Evolutionary conservation across 495 filamentous ascomycete genomes (phyloP), one percentile per base, ranked within the genome.

Genomic region (Talaromyces ruber): DNA sequence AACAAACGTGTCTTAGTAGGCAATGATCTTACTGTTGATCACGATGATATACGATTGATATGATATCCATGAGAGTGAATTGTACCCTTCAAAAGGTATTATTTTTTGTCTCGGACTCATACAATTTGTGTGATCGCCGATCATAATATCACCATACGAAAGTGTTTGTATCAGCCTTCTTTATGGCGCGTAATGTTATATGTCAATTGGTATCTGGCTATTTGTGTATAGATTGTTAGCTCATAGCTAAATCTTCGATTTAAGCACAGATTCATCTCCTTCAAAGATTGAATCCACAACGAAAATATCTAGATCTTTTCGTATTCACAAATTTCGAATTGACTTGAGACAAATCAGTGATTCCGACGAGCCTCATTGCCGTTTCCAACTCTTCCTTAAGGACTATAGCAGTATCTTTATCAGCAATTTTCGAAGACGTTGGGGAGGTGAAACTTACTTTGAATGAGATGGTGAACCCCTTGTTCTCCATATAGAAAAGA

Each of bases 321-420:
- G 88, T 90, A 66, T 88, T 87, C 37, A 88, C 64, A 52, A 87
- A 64, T 0, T 81, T 84, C 2, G 86, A 85, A 67, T 84, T 81
- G 7, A 83, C 79, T 73, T 88, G 77, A 7, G 80, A 76, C 7
- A 91, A 70, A 63, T 86, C 75, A 12, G 83, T 90, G 14, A 92
- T 79, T 3, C 87, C 89, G 60, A 83, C 81, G 75, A 90, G 80
- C 37, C 82, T 78, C 86, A 91, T 90, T 6, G 87, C 83, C 3
- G 85, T 87, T 62, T 84, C 79, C 37, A 91, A 71, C 66, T 92
- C 89, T 63, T 90, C 87, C 62, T 82, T 81, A 26, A 92, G 65
- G n/a, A 90, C 86, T 87, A 63, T 55, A 32, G 37, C 14, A 9
- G 6, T 16, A 32, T 28, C 53, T 14, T 9, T 37, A 21, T 65